Percentiles rank a stretch among this genome's conserved stretches.
Evolutionary conservation across 257 asterid genomes (phyloP).

Genomic region (Knoxia roxburghii): DNA sequence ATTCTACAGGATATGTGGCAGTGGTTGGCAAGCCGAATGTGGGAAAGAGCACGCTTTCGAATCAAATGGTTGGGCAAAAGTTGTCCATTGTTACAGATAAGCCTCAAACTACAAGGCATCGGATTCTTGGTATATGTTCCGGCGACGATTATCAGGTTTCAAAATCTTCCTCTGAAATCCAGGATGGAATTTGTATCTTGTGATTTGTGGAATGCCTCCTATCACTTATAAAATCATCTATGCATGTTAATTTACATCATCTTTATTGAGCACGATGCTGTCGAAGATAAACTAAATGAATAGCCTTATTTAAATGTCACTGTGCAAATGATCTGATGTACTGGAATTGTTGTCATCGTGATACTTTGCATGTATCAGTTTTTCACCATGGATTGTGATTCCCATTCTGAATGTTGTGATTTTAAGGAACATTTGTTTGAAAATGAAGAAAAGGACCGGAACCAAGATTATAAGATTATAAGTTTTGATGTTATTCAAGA

Average conservation of each 20-base stretch:
- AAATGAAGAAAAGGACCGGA: too few species aligned
- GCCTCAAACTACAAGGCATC: constrained; percentile 95
- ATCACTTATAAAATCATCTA: neutral
- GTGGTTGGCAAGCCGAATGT: constrained; percentile 93
- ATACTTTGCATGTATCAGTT: neutral
- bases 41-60: constrained; percentile 89
- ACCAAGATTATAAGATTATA: neutral
- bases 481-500: neutral
- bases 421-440: neutral
- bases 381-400: neutral
- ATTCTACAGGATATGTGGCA: constrained; percentile 67
- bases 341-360: neutral
- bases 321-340: neutral
- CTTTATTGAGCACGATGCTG: neutral
- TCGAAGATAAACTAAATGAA: neutral
- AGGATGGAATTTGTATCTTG: neutral
- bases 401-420: neutral
- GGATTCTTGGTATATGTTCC: constrained; percentile 88
- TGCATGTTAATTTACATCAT: neutral
- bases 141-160: constrained; percentile 78
- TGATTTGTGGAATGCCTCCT: neutral
- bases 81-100: constrained; percentile 87
- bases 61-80: constrained; percentile 92
- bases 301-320: neutral
- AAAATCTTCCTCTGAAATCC: neutral